A percentile compares a stretch with the other conserved stretches of the same genome.
Conservation (phyloP, 1,284 basidiomycete genomes). For the Apiotrichum domesticum region DNA sequence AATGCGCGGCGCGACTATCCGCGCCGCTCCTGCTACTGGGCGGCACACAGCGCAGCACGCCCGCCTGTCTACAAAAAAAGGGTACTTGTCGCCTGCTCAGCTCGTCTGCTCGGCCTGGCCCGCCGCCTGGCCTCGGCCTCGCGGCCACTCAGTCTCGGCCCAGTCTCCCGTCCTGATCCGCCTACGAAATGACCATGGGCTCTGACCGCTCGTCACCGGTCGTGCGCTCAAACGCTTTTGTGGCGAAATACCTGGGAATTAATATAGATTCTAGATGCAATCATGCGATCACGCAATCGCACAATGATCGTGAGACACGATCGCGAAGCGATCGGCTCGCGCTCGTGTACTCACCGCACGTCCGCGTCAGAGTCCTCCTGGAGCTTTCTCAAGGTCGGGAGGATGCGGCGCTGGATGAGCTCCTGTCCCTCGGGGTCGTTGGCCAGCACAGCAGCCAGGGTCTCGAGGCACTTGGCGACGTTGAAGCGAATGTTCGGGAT, state of each 20-base stretch:
- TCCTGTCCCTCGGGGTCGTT: constrained; percentile 65
- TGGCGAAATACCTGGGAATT: constrained; percentile 39
- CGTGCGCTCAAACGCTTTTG: constrained; percentile 45
- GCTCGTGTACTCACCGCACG: constrained; percentile 58
- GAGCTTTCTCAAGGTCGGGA: constrained; percentile 78
- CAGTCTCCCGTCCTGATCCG: too few species aligned
- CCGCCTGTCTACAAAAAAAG: too few species aligned
- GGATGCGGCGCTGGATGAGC: constrained; percentile 65
- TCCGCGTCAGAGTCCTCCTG: constrained; percentile 91
- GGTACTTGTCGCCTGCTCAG: too few species aligned
- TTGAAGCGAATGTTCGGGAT: constrained; percentile 99
- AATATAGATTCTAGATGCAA: background rate
- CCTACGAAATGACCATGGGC: constrained; percentile 28
- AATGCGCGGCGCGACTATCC: too few species aligned
- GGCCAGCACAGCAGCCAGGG: constrained; percentile 67
- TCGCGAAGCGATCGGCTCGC: too few species aligned
- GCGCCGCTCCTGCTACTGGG: too few species aligned
- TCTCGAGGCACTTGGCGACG: constrained; percentile 89
- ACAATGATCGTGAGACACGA: too few species aligned
- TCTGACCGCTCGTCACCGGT: constrained; percentile 35
- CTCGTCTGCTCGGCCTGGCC: too few species aligned
- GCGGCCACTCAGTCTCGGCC: too few species aligned
- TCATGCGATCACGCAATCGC: too few species aligned
- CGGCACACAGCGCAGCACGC: too few species aligned
- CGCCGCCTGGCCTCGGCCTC: too few species aligned